Evolutionary conservation across 768 basidiomycete genomes (phyloP), one percentile per base, ranked within the genome.

Genomic region (Hemileccinum rubropunctum): DNA sequence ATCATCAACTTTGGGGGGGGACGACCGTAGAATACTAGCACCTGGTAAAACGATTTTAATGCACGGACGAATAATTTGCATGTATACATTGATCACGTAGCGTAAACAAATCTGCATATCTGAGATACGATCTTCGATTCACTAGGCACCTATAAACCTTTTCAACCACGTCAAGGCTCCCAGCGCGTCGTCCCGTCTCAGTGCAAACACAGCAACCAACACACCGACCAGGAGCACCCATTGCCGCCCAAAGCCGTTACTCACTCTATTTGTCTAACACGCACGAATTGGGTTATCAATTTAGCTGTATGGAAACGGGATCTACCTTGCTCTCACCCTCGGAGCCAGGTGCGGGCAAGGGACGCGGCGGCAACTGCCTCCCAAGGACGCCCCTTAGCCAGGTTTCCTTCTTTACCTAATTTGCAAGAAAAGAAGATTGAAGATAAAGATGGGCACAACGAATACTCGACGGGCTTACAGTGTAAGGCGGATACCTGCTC

Each of bases 401-500:
- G 14, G 44, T 12, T 41, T 64, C 54, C 30, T 70, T 70, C 54
- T 59, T 62, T n/a, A 9, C 13, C 68, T 68, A 33, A 18, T 40
- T n/a, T n/a, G n/a, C n/a, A n/a, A n/a, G 6, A 17, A 17, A 0
- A 28, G 12, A 3, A 13, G 28, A 18, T 35, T 21, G 26, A 26
- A 45, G 33, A 4, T 10, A 35, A 21, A 45, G 33, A 4, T 10
- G 10, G 28, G 11, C 9, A 30, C 9, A 30, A 30, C 28, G 28
- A 30, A 18, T 21, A 2, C 47, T 3, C 2, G 23, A 20, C 6
- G 0, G 13, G 18, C 61, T 49, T 51, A 68, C 68, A 7, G 11
- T 57, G 26, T 68, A 68, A 17, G 66, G 66, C 4, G 66, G 66
- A 8, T 51, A 68, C 42, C 68, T 61, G 46, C 52, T 55, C n/a